These are phyloP conservation scores for Nitzschia putrida DNA, from an alignment of 108 stramenopile genomes.

Conservation along the genomic window DNA sequence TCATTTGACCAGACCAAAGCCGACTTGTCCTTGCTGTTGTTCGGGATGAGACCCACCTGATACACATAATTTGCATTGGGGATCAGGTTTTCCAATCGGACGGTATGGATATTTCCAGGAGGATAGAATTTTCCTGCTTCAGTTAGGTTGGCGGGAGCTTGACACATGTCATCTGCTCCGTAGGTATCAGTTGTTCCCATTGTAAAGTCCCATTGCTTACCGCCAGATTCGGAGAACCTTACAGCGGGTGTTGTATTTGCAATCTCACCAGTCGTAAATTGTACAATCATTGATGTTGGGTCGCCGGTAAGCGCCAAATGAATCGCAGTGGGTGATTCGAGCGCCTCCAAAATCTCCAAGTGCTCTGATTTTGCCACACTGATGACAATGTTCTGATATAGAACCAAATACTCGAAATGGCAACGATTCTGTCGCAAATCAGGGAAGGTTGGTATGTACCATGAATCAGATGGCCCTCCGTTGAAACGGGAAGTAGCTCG, in stretches of 20 bases:
- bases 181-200: slow-evolving; percentile 59
- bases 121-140: slow-evolving; percentile 54
- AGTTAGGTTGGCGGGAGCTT: slow-evolving; percentile 59
- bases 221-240: background rate
- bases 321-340: slow-evolving; percentile 43
- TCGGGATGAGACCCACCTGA: slow-evolving; percentile 44
- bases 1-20: slow-evolving; percentile 31
- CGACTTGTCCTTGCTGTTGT: background rate
- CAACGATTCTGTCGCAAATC: slow-evolving; percentile 42
- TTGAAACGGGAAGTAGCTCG: slow-evolving; percentile 38
- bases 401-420: slow-evolving; percentile 36
- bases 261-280: slow-evolving; percentile 58
- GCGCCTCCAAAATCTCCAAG: slow-evolving; percentile 13
- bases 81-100: slow-evolving; percentile 45
- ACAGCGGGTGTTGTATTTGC: background rate
- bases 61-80: slow-evolving; percentile 57
- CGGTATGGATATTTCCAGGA: slow-evolving; percentile 64
- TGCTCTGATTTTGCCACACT: slow-evolving; percentile 17
- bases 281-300: slow-evolving; percentile 45
- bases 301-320: slow-evolving; percentile 51
- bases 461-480: slow-evolving; percentile 17
- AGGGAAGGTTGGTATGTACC: slow-evolving; percentile 62
- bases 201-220: background rate
- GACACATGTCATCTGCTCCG: slow-evolving; percentile 63
- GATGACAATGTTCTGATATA: slow-evolving; percentile 3